These are phyloP conservation scores for Encephalitozoon hellem DNA, from an alignment of 371 early-diverging fungal genomes.

Conservation along the genomic window DNA sequence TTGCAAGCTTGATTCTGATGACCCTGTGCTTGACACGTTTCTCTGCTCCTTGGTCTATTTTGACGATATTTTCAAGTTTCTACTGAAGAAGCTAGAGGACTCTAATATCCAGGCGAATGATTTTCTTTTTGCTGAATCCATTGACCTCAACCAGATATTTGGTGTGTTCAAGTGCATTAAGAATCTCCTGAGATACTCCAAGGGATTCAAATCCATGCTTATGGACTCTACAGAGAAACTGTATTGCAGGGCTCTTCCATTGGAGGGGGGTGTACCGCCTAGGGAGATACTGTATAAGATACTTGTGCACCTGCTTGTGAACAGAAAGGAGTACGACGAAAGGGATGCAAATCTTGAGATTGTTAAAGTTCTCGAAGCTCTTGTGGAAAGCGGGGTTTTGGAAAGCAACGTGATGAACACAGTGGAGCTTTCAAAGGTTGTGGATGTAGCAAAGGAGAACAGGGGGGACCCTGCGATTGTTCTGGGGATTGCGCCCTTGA, in stretches of 20 bases:
- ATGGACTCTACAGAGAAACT: not conserved
- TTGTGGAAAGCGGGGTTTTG: not conserved
- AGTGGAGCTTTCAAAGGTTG: not conserved
- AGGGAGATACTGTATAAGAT: not conserved
- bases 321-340: not conserved
- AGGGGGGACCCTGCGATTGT: conserved; percentile 11
- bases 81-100: conserved; percentile 7
- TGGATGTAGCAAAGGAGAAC: not conserved
- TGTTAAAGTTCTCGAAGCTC: not conserved
- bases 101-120: not conserved
- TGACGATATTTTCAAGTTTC: conserved; percentile 12
- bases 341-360: not conserved
- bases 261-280: not conserved
- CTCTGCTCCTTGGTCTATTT: not conserved
- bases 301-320: not conserved
- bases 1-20: not conserved
- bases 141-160: conserved; percentile 33
- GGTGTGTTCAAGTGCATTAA: conserved; percentile 10
- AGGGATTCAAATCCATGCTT: conserved; percentile 6
- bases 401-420: not conserved
- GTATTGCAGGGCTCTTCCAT: not conserved
- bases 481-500: not conserved
- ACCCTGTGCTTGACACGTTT: not conserved
- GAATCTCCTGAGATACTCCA: conserved; percentile 15
- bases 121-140: not conserved